phyloP scores from a whole-genome alignment of 139 green algal species.

The Monoraphidium neglectum region DNA sequence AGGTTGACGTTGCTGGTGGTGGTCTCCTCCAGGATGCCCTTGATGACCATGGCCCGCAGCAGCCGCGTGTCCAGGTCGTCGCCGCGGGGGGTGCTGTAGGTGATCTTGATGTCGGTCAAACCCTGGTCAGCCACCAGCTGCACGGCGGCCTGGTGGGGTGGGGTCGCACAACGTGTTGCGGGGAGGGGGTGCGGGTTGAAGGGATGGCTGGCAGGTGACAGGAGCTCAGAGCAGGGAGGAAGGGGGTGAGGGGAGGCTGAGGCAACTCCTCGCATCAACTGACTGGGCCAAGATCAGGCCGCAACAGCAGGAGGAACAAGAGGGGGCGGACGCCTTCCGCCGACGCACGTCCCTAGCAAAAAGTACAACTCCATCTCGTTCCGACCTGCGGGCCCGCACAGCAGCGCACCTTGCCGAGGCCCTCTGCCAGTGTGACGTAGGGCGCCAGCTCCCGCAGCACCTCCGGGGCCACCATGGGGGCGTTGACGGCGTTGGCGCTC shows the following conservation, averaged over 20 bases:
- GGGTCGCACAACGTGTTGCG: too few species aligned
- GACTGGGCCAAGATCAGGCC: too few species aligned
- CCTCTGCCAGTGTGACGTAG: conserved; percentile 80
- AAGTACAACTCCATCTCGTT: too few species aligned
- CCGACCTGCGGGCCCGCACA: too few species aligned
- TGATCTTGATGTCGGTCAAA: conserved; percentile 83
- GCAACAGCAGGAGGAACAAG: too few species aligned
- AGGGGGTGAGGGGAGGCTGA: too few species aligned
- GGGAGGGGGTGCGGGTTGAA: too few species aligned
- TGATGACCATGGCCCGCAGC: conserved; percentile 94
- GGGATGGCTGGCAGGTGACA: too few species aligned
- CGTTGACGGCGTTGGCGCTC: conserved; percentile 88
- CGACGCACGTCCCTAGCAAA: too few species aligned
- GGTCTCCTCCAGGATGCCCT: conserved; percentile 81
- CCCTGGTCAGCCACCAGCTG: conserved; percentile 52
- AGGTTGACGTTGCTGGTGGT: conserved; percentile 55
- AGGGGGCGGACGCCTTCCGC: too few species aligned
- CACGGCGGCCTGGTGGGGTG: conserved; percentile 37
- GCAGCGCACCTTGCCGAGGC: conserved; percentile 68
- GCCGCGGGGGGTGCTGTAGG: conserved; percentile 74
- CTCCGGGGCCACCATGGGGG: conserved; percentile 92
- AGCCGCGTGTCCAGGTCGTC: conserved; percentile 94
- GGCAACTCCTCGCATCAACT: too few species aligned
- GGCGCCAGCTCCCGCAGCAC: conserved; percentile 91
- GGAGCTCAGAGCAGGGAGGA: too few species aligned